A percentile compares a stretch with the other conserved stretches of the same genome.
Evolutionary conservation across 2,329 filamentous ascomycete genomes (phyloP).

Genomic region (Colletotrichum noveboracense): DNA sequence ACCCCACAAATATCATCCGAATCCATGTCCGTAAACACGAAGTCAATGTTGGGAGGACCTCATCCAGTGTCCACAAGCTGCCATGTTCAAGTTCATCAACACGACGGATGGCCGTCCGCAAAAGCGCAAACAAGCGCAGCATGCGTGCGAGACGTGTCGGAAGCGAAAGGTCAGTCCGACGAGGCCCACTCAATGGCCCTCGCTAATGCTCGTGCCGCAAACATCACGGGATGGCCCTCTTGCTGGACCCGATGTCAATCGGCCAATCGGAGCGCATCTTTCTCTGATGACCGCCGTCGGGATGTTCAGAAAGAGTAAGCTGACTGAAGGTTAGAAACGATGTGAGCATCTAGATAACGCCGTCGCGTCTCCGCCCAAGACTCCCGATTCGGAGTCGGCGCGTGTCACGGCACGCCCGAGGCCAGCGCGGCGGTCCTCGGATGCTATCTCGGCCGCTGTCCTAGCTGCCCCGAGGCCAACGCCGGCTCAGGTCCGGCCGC

Average conservation of each 20-base stretch:
- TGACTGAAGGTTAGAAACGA: constrained; percentile 18
- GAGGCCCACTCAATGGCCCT: not conserved
- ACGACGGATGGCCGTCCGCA: constrained; percentile 7
- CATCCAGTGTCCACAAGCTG: not conserved
- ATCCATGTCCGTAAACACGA: not conserved
- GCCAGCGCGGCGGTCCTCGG: not conserved
- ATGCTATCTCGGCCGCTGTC: not conserved
- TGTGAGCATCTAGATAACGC: constrained; percentile 14
- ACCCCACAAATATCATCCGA: not conserved
- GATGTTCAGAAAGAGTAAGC: not conserved
- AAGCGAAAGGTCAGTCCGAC: constrained; percentile 17
- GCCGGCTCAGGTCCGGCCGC: not conserved
- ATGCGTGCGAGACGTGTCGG: constrained; percentile 21
- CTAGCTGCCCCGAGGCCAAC: not conserved
- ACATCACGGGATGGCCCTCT: not conserved
- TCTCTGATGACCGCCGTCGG: not conserved
- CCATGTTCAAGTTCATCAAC: constrained; percentile 24
- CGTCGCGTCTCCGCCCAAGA: not conserved
- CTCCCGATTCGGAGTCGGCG: not conserved
- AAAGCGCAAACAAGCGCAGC: constrained; percentile 18
- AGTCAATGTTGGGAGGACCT: not conserved
- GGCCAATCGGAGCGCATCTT: not conserved
- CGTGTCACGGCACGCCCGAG: not conserved
- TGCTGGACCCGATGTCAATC: not conserved
- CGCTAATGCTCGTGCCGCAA: not conserved